Base-by-base conservation (phyloP, 2,329 filamentous ascomycete genomes). In the Cytospora chrysosperma region DNA sequence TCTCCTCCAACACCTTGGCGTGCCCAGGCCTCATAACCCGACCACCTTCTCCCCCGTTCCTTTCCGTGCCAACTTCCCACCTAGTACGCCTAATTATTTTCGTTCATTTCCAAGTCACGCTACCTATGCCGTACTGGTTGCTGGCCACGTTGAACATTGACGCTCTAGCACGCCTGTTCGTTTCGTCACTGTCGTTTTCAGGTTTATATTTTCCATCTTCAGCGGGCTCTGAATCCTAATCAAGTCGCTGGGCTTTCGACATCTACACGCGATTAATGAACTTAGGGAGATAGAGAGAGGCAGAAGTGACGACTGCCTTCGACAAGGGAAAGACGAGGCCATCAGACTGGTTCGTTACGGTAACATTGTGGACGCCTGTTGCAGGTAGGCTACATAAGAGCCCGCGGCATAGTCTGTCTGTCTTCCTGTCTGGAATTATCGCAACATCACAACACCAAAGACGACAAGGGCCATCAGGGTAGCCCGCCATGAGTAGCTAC, bases 221-320 rank as follows among this genome's bases (percentile, higher is more conserved):
- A 84, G 81, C 81, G 79, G 81, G 81, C 76, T 82, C 81, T 84
- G 82, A 84, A 82, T n/a, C n/a, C n/a, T 78, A 67, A 58, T 59
- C 19, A 47, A 58, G 63, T 64, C 59, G 65, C 58, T n/a, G 59
- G 54, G 57, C 21, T 27, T 51, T 66, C 65, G 59, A 63, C 58
- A 10, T 17, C 61, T 34, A 32, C 24, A 21, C 47, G 57, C 51
- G 27, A 37, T 27, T 61, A 55, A 55, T 55, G 13, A 27, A 50
- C 27, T 34, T 56, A 7, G 32, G n/a, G 15, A 13, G 54, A 43
- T 30, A 27, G 9, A 47, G 52, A 62, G 30, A 28, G 61, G 27
- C 8, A 40, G 30, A 10, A 54, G 1, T 49, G 32, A 17, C 13
- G 40, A 61, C 43, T n/a, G 34, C 24, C 34, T 43, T 15, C 28